Conservation (phyloP, 2,329 filamentous ascomycete genomes). For the Sclerotinia subarctica region DNA sequence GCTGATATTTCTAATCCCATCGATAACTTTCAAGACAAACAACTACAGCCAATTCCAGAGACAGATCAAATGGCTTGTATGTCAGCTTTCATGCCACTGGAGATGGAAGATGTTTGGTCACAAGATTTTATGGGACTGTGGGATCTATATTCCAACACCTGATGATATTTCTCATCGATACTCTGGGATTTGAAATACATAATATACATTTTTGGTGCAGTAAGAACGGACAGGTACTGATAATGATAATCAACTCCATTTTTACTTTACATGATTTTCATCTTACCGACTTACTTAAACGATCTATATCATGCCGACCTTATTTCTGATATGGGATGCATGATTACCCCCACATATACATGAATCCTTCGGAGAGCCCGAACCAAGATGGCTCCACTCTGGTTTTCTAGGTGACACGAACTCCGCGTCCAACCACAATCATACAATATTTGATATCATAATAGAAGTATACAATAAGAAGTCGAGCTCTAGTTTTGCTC, state of each 20-base stretch:
- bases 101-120: conserved; percentile 10
- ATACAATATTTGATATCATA: background rate
- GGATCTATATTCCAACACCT: conserved; percentile 13
- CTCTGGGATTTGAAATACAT: background rate
- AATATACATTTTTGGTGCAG: background rate
- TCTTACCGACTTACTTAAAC: background rate
- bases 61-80: background rate
- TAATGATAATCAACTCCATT: background rate
- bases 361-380: background rate
- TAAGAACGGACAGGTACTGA: background rate
- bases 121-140: conserved; percentile 16
- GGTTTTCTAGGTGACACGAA: background rate
- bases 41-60: background rate
- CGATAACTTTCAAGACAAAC: background rate
- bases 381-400: background rate
- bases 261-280: background rate
- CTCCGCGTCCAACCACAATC: background rate
- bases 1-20: background rate
- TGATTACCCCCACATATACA: background rate
- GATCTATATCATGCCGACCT: background rate
- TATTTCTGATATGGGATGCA: too few relatives aligned
- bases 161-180: background rate
- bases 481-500: too few relatives aligned
- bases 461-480: background rate
- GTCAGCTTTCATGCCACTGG: conserved; percentile 6